A percentile compares a stretch with the other conserved stretches of the same genome.
Conservation (phyloP, 2,329 filamentous ascomycete species). For the Mollisia scopiformis region DNA sequence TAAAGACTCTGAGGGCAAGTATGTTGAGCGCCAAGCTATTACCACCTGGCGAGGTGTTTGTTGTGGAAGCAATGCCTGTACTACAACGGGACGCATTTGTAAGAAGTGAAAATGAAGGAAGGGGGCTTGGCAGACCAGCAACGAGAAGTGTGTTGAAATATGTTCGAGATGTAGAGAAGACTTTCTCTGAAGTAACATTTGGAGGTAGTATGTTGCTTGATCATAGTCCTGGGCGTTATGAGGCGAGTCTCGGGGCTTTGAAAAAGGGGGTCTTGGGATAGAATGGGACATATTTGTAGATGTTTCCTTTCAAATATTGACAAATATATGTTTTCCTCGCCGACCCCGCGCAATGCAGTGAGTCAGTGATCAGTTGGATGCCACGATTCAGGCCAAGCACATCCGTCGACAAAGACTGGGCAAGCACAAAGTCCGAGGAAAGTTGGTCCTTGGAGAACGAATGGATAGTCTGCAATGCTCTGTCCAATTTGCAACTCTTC, state of each 20-base stretch:
- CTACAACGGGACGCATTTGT: slow-evolving; percentile 69
- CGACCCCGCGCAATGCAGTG: no score
- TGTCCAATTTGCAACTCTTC: no score
- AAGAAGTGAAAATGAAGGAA: slow-evolving; percentile 24
- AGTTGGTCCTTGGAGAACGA: no score
- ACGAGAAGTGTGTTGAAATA: slow-evolving; percentile 71
- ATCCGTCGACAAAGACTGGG: no score
- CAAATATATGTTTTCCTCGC: no score
- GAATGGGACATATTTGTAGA: background rate
- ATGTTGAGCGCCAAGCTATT: slow-evolving; percentile 73
- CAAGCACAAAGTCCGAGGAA: no score
- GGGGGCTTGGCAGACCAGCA: slow-evolving; percentile 62
- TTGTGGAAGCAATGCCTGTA: slow-evolving; percentile 69
- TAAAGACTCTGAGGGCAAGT: slow-evolving; percentile 66
- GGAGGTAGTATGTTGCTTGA: slow-evolving; percentile 75
- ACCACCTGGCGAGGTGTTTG: slow-evolving; percentile 77
- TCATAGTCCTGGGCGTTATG: slow-evolving; percentile 76
- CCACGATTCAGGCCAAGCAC: no score
- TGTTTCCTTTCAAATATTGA: no score
- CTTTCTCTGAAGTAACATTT: slow-evolving; percentile 73
- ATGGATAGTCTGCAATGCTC: no score
- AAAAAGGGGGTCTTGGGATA: slow-evolving; percentile 41
- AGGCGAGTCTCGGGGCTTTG: slow-evolving; percentile 67
- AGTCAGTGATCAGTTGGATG: no score
- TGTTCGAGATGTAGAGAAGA: slow-evolving; percentile 69